A percentile compares a stretch with the other conserved stretches of the same genome.
Evolutionary conservation across 306 rosid genomes (phyloP).

Genomic region (Quercus glauca): DNA sequence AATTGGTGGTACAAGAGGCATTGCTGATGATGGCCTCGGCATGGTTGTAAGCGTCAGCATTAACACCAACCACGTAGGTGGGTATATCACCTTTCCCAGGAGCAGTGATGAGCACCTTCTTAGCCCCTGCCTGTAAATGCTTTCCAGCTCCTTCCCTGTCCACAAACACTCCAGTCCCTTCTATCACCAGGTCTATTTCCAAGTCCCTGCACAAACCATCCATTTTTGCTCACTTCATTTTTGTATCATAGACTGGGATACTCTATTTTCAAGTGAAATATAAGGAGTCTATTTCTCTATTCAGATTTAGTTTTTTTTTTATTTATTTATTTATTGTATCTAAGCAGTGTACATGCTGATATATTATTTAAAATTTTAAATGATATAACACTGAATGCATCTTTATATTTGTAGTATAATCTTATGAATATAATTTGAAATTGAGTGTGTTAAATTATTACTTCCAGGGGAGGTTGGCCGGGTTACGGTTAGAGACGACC

Average conservation of each 20-base stretch:
- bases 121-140: constrained; percentile 92
- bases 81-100: constrained; percentile 99
- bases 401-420: too few species aligned
- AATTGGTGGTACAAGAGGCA: constrained; percentile 99
- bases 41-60: constrained; percentile 65
- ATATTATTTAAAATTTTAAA: too few species aligned
- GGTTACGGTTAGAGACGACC: constrained; percentile 87
- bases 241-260: too few species aligned
- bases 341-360: too few species aligned
- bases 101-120: constrained; percentile 95
- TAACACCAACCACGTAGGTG: constrained; percentile 94
- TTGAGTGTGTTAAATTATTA: constrained; percentile 9
- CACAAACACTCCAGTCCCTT: constrained; percentile 97
- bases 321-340: not conserved
- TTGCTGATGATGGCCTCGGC: constrained; percentile 88
- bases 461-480: constrained; percentile 86
- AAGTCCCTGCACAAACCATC: constrained; percentile 53
- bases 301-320: not conserved
- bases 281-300: too few species aligned
- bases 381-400: too few species aligned
- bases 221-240: not conserved
- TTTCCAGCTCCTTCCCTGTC: constrained; percentile 97
- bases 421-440: too few species aligned
- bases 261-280: too few species aligned
- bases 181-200: constrained; percentile 87